Percentiles rank a stretch among this genome's conserved stretches.
Evolutionary conservation across 768 basidiomycete genomes (phyloP).

Genomic region (Rhodotorula kratochvilovae): DNA sequence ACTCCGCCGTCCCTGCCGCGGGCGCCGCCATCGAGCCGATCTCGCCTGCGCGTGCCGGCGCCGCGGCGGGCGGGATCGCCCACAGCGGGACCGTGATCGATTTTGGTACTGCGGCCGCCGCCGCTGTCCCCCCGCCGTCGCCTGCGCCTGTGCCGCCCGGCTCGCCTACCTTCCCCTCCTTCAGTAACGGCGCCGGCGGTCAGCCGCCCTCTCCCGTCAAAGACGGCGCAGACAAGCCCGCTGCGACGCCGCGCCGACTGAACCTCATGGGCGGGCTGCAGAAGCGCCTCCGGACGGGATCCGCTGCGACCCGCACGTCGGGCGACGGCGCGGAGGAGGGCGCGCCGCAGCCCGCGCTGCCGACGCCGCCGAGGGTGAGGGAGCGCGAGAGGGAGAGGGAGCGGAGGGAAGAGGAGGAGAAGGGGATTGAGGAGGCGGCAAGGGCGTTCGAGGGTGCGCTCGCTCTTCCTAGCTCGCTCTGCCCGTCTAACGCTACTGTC

Average conservation of each 20-base stretch:
- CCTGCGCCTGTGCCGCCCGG: neutral
- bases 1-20: neutral
- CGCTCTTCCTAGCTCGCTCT: fast-evolving
- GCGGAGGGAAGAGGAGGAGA: neutral
- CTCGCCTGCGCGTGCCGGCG: neutral
- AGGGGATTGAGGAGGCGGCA: neutral
- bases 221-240: neutral
- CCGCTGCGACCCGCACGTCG: neutral
- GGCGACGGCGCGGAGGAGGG: neutral
- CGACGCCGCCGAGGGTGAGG: neutral
- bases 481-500: neutral
- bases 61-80: neutral
- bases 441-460: conserved; percentile 7
- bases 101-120: no score
- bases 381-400: neutral
- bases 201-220: neutral
- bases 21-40: neutral
- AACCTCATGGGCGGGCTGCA: conserved; percentile 4
- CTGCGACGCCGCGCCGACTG: neutral
- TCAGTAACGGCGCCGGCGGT: neutral
- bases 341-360: neutral
- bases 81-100: neutral
- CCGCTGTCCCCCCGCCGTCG: neutral
- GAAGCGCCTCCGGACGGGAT: neutral
- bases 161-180: neutral